Evolutionary conservation across 1,139 yeast species (phyloP).

Genomic region (Magnusiomyces tetraspermus): DNA sequence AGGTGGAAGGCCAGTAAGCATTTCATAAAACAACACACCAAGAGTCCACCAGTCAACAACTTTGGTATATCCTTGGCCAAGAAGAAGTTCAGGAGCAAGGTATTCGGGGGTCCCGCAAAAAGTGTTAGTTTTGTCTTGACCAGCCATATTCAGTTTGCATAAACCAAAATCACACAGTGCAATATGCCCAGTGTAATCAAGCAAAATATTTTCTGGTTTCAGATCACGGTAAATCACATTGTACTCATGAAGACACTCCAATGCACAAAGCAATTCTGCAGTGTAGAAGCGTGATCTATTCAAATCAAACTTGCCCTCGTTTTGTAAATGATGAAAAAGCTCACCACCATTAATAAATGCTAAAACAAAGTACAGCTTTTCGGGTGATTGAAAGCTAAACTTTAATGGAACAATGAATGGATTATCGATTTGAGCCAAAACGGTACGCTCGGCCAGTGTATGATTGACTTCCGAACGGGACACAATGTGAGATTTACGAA

Average conservation of each 20-base stretch:
- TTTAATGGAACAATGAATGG: constrained; percentile 98
- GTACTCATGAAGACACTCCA: constrained; percentile 82
- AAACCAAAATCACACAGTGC: constrained; percentile 95
- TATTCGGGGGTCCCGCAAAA: constrained; percentile 97
- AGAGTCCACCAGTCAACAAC: constrained; percentile 98
- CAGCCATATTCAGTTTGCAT: constrained; percentile 88
- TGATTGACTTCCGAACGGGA: constrained; percentile 93
- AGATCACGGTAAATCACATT: constrained; percentile 91
- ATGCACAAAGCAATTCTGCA: constrained; percentile 85
- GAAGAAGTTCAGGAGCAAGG: constrained; percentile 83
- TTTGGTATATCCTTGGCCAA: constrained; percentile 91
- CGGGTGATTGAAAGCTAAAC: constrained; percentile 93
- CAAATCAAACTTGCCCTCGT: constrained; percentile 80
- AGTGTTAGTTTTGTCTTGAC: constrained; percentile 80
- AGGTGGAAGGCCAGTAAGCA: constrained; percentile 95
- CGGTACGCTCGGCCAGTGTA: constrained; percentile 92
- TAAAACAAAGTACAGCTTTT: constrained; percentile 78
- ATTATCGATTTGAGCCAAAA: constrained; percentile 80
- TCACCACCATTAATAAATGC: constrained; percentile 97
- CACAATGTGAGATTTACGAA: constrained; percentile 87
- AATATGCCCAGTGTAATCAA: constrained; percentile 95
- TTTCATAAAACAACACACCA: constrained; percentile 86
- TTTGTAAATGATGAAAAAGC: constrained; percentile 85
- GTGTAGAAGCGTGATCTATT: constrained; percentile 88
- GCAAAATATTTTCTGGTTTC: constrained; percentile 87